A percentile compares a stretch with the other conserved stretches of the same genome.
These are phyloP conservation scores for Dendrobium chrysotoxum DNA, from an alignment of 106 monocot genomes.

Conservation along the genomic window DNA sequence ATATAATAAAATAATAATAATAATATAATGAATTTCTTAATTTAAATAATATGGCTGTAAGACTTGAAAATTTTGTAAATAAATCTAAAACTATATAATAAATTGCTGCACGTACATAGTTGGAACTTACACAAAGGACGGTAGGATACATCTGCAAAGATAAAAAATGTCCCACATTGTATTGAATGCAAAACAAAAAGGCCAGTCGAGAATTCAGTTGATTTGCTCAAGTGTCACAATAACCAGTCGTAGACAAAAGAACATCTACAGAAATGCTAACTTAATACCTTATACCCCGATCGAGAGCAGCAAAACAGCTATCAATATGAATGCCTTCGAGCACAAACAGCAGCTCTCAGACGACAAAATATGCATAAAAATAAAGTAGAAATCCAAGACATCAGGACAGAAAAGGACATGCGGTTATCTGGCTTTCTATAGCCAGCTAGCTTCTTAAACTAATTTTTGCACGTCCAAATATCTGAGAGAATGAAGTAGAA, in stretches of 20 bases:
- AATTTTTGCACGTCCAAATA: slow-evolving; percentile 94
- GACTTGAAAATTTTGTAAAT: too few relatives aligned
- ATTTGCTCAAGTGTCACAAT: background rate
- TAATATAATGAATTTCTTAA: too few relatives aligned
- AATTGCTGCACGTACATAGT: too few relatives aligned
- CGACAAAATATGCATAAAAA: background rate
- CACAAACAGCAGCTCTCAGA: background rate
- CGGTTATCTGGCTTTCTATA: slow-evolving; percentile 82
- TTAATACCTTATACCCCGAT: background rate
- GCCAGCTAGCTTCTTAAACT: slow-evolving; percentile 87
- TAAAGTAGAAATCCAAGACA: background rate
- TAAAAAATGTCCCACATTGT: background rate
- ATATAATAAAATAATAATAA: too few relatives aligned
- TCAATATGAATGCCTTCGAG: background rate
- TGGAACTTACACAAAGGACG: background rate
- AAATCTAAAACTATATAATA: too few relatives aligned
- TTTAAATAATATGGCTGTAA: too few relatives aligned
- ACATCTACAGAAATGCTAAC: background rate
- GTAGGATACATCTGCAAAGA: background rate
- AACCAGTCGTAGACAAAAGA: background rate
- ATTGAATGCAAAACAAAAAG: background rate
- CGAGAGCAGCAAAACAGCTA: background rate
- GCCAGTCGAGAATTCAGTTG: background rate
- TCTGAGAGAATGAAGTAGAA: slow-evolving; percentile 31
- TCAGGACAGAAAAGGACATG: slow-evolving; percentile 1